A percentile compares a stretch with the other conserved stretches of the same genome.
Conservation (phyloP, 2,329 filamentous ascomycete genomes). For the Mycosphaerella arachidis region DNA sequence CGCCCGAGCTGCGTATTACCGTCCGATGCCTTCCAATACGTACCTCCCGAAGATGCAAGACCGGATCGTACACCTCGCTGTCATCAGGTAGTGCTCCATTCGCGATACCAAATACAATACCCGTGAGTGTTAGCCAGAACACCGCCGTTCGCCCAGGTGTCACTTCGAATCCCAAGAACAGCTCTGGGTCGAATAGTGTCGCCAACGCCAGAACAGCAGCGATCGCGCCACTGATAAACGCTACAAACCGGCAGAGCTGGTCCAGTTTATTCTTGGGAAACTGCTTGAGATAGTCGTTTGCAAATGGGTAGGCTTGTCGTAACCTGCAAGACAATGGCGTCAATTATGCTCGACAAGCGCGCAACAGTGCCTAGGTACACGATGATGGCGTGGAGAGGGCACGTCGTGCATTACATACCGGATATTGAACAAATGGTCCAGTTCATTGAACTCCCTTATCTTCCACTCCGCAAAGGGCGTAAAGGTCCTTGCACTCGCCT, state of each 20-base stretch:
- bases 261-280: constrained; percentile 94
- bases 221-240: constrained; percentile 82
- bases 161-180: constrained; percentile 88
- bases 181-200: constrained; percentile 82
- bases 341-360: neutral
- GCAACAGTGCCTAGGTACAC: no score
- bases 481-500: constrained; percentile 83
- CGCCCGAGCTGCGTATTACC: no score
- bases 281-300: constrained; percentile 86
- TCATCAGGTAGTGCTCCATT: constrained; percentile 80
- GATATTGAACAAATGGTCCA: constrained; percentile 82
- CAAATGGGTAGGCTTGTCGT: constrained; percentile 93
- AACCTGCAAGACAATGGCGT: constrained; percentile 43
- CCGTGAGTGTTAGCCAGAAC: constrained; percentile 83
- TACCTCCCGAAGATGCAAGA: constrained; percentile 71
- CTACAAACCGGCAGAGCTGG: constrained; percentile 75
- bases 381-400: no score
- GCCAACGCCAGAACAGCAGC: constrained; percentile 79
- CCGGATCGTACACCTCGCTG: constrained; percentile 83
- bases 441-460: constrained; percentile 95
- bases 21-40: no score
- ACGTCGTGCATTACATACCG: neutral
- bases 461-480: constrained; percentile 96
- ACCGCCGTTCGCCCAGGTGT: constrained; percentile 82
- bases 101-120: constrained; percentile 75